phyloP scores from a whole-genome alignment of 495 filamentous ascomycete species.

The Xylaria scruposa region DNA sequence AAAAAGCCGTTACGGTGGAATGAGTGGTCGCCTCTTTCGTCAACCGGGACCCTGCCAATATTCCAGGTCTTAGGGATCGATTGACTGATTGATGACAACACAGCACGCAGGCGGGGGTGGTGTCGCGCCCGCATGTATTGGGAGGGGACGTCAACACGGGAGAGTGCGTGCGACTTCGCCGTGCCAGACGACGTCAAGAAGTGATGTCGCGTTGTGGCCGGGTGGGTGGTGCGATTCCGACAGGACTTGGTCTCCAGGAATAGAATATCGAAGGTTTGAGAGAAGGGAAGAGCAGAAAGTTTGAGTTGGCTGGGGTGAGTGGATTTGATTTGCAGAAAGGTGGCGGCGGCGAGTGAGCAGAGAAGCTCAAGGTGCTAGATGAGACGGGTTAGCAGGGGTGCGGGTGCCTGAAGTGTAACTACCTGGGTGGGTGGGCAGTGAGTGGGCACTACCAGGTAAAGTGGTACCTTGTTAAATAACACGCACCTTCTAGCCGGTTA shows the following conservation, averaged over 20 bases:
- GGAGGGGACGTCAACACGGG: constrained; percentile 17
- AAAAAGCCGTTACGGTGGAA: neutral
- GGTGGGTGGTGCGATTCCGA: constrained; percentile 17
- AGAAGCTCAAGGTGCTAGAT: constrained; percentile 14
- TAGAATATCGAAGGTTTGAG: constrained; percentile 1
- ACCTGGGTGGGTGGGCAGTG: neutral
- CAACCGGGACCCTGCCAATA: constrained; percentile 29
- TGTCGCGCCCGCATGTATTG: constrained; percentile 19
- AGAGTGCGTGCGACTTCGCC: constrained; percentile 23
- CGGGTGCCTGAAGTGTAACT: constrained; percentile 16
- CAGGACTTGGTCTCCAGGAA: neutral
- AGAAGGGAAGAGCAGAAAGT: constrained; percentile 10
- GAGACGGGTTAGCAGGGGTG: constrained; percentile 17
- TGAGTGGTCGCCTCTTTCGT: neutral
- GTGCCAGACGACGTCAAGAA: constrained; percentile 28
- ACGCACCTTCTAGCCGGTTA: constrained; percentile 1
- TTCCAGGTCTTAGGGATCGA: constrained; percentile 28
- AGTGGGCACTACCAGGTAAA: neutral
- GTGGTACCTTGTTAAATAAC: constrained; percentile 6
- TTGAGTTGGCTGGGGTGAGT: constrained; percentile 15
- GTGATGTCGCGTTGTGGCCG: constrained; percentile 9
- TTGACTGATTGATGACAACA: constrained; percentile 29
- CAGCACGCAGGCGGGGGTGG: constrained; percentile 30
- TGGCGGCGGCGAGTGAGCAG: constrained; percentile 15
- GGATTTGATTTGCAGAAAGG: constrained; percentile 20